Base-by-base conservation (phyloP, 1,284 basidiomycete genomes). In the Sporisorium graminicola region DNA sequence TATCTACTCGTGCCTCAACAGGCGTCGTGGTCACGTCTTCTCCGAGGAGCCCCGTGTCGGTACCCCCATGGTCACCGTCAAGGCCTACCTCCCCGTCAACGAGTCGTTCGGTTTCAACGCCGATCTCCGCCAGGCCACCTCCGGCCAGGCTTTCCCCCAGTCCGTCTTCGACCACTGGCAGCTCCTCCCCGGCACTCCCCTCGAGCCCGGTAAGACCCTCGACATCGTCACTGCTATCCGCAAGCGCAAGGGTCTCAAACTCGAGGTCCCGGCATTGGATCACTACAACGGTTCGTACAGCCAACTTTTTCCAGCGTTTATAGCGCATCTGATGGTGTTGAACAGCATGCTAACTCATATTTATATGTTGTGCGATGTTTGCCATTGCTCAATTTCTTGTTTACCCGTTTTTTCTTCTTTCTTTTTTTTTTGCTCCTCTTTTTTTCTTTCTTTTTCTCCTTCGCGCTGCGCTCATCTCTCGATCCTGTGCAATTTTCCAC, bases 101-200 rank as follows among this genome's bases (percentile, higher is more conserved):
- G 96, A 98, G 88, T 98, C 96, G 20, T 99, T 99, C 89, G 96
- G 97, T 82, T 99, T 99, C 92, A 98, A 96, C 88, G 94, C 92
- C 83, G 95, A 94, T 82, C 91, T 99, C 64, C 93, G 97, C 85
- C 91, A 92, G 86, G 92, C 93, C 71, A 99, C 96, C 55, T 91
- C 90, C 86, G 96, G 96, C 68, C 97, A 99, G 89, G 97, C 96
- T 80, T 98, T 98, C 94, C 95, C 95, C 69, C 96, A 98, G 87
- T 87, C 88, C 82, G 95, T 98, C 85, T 94, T 98, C 86, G 94
- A 97, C 87, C 83, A 86, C 83, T 87, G 86, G 86, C 77, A 80
- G 44, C 74, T 82, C 78, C 92, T 95, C 91, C 89, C 88, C 86
- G 94, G 94, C 62, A 73, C 58, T 24, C 70, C 70, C 29, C 66